Conservation (phyloP, 768 basidiomycete genomes). For the Lactifluus subvellereus region DNA sequence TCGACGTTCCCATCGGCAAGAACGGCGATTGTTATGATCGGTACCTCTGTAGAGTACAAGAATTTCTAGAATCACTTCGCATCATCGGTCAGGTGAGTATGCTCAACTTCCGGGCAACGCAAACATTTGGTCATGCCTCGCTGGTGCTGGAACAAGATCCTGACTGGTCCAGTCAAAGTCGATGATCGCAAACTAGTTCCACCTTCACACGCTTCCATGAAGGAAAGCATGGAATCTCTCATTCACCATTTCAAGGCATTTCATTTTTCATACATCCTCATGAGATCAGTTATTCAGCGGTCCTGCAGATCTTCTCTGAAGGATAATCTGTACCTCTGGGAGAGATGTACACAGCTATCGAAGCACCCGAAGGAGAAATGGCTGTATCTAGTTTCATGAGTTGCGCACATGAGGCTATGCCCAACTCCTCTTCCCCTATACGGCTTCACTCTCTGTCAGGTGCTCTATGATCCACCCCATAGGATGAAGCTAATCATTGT, state of each 20-base stretch:
- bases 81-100: conserved; percentile 31
- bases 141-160: conserved; percentile 93
- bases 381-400: conserved; percentile 93
- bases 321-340: conserved; percentile 69
- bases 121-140: neutral
- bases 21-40: conserved; percentile 58
- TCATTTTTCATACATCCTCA: no score
- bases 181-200: conserved; percentile 95
- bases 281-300: conserved; percentile 1
- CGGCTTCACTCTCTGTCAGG: no score
- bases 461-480: no score
- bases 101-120: neutral
- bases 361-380: conserved; percentile 99
- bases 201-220: conserved; percentile 95
- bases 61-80: conserved; percentile 86
- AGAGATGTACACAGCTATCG: conserved; percentile 69
- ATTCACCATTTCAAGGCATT: no score
- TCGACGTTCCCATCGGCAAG: conserved; percentile 89
- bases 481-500: no score
- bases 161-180: no score
- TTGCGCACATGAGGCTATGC: conserved; percentile 23
- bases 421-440: conserved; percentile 27
- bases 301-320: conserved; percentile 79
- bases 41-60: conserved; percentile 85
- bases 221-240: no score